phyloP scores from a whole-genome alignment of 306 rosid species.

The Vicia faba region DNA sequence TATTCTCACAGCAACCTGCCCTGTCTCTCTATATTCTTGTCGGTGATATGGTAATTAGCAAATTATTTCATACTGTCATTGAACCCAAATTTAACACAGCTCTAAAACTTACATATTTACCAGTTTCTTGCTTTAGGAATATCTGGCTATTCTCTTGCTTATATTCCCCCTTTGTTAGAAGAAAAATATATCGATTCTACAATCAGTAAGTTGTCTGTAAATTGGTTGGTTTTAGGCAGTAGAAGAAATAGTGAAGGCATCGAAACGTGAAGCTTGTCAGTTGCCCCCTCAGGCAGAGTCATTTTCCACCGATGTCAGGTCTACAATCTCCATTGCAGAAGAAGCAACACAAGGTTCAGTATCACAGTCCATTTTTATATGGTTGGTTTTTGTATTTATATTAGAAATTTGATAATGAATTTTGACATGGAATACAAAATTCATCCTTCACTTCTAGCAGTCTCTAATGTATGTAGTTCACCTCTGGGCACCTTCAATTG shows the following conservation, averaged over 20 bases:
- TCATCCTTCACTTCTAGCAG: slow-evolving; percentile 27
- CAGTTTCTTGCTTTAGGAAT: slow-evolving; percentile 2
- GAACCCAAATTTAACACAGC: neutral
- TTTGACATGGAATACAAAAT: slow-evolving; percentile 18
- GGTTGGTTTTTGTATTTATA: slow-evolving; percentile 19
- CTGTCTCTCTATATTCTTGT: neutral
- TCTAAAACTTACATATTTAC: neutral
- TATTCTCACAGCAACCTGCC: neutral
- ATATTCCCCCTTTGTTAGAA: neutral
- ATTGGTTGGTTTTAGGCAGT: slow-evolving; percentile 61
- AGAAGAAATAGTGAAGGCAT: slow-evolving; percentile 77
- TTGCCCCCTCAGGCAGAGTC: slow-evolving; percentile 71
- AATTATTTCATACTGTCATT: neutral
- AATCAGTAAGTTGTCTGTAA: slow-evolving; percentile 12
- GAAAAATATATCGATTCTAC: slow-evolving; percentile 4
- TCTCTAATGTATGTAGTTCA: slow-evolving; percentile 18
- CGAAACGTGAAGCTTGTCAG: slow-evolving; percentile 73
- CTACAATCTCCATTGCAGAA: slow-evolving; percentile 51
- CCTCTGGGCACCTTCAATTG: neutral
- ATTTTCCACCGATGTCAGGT: slow-evolving; percentile 54
- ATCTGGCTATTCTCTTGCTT: slow-evolving; percentile 9
- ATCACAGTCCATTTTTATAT: slow-evolving; percentile 16
- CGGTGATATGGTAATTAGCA: neutral
- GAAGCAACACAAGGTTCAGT: slow-evolving; percentile 45
- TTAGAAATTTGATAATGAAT: slow-evolving; percentile 19